Base-by-base conservation (phyloP, 2,329 filamentous ascomycete species). In the Colletotrichum sublineola region DNA sequence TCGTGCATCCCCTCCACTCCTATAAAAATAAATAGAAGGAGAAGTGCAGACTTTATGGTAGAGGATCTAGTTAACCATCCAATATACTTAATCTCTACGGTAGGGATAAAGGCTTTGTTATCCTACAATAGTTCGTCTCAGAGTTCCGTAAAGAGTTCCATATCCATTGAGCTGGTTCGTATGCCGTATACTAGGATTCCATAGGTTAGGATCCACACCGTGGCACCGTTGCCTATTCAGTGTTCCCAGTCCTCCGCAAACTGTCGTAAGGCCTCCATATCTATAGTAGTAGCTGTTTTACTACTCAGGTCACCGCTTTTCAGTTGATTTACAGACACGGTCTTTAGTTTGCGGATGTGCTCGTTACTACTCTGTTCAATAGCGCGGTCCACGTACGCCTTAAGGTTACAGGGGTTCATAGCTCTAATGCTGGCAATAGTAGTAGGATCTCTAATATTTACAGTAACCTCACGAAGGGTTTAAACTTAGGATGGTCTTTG, bases 361-460 rank as follows among this genome's bases (percentile, higher is more conserved):
- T 68, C 33, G 29, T 56, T 68, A 9, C 18, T 68, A 15, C 68
- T 75, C 55, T 73, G 63, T 74, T 77, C 29, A 11, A 56, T 56
- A 8, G 53, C 20, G 31, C 31, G 31, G 53, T 56, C 33, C 38
- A 56, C 14, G 14, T 56, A 18, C 2, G 18, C 18, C 33, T 56
- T 56, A 56, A 56, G 33, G 20, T 20, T 56, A 56, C 31, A 31
- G 18, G 53, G 31, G 53, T 56, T 56, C 14, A 56, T 56, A 18
- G 33, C 53, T 56, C 20, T 56, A 4, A 56, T 56, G 14, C 20
- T 56, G 14, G 20, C 20, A n/a, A 56, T 56, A 18, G 33, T 56
- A 8, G 24, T 56, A 36, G 31, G 31, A 38, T 56, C 33, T 56
- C 20, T 56, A 56, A 56, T 56, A 9, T 38, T 56, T 36, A 56